Conservation (phyloP, 148 eudicot species). For the Chenopodium quinoa region DNA sequence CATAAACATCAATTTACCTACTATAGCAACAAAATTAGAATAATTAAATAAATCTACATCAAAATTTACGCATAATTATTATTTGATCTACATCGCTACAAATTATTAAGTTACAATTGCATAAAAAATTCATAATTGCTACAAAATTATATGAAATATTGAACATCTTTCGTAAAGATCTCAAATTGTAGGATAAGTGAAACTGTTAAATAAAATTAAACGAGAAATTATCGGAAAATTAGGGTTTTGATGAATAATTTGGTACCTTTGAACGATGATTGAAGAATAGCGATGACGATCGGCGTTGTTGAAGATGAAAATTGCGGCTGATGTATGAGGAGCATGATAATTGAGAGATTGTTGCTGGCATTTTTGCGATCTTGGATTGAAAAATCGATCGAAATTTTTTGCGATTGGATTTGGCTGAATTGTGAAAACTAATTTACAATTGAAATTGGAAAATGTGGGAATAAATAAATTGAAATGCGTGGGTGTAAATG, state of each 20-base stretch:
- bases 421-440: background rate
- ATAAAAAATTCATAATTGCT: background rate
- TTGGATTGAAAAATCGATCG: conserved; percentile 7
- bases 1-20: background rate
- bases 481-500: too few species aligned
- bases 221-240: background rate
- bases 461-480: background rate
- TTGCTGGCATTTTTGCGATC: conserved; percentile 14
- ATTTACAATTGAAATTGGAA: background rate
- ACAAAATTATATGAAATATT: background rate
- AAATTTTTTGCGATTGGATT: background rate
- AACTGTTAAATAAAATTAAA: background rate
- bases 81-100: background rate
- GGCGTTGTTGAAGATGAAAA: conserved; percentile 22
- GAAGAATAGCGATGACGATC: conserved; percentile 18
- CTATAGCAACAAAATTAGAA: background rate
- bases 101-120: background rate
- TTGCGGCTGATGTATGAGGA: conserved; percentile 24
- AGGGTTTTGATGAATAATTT: background rate
- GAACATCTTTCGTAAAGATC: too few species aligned
- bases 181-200: too few species aligned
- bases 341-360: conserved; percentile 28
- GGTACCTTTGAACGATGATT: conserved; percentile 30
- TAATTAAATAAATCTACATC: background rate
- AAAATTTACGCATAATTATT: background rate